Conservation (phyloP, 805 yeast species). For the Lachancea kluyveri region DNA sequence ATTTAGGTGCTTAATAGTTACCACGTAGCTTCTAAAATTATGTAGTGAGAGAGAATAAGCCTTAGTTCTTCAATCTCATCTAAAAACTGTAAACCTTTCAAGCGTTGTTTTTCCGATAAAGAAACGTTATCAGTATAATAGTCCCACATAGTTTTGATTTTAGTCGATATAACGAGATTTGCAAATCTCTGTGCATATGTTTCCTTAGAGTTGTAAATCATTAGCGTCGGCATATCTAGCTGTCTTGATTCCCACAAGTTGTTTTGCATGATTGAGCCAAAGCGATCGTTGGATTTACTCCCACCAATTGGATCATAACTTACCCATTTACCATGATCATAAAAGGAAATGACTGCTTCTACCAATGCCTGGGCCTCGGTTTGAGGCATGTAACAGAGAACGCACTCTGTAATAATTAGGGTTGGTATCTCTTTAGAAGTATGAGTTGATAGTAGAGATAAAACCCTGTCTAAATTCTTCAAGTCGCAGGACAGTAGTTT, state of each 20-base stretch:
- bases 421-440: conserved; percentile 35
- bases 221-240: conserved; percentile 36
- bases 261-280: conserved; percentile 49
- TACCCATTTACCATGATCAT: conserved; percentile 24
- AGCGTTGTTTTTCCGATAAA: conserved; percentile 34
- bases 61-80: conserved; percentile 56
- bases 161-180: conserved; percentile 1
- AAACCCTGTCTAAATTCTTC: conserved; percentile 24
- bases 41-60: conserved; percentile 47
- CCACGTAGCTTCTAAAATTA: conserved; percentile 32
- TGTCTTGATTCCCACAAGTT: conserved; percentile 45
- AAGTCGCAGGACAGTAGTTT: conserved; percentile 32
- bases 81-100: conserved; percentile 43
- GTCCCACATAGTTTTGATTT: conserved; percentile 31
- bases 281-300: conserved; percentile 33
- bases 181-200: conserved; percentile 20
- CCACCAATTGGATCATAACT: conserved; percentile 60
- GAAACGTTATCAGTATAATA: conserved; percentile 30
- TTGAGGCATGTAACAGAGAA: conserved; percentile 46
- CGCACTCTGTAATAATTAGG: conserved; percentile 51
- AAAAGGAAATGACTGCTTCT: conserved; percentile 23
- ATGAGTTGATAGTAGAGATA: conserved; percentile 15
- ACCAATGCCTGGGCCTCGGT: conserved; percentile 36
- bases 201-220: conserved; percentile 35
- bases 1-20: conserved; percentile 6